Evolutionary conservation across 177 flowering plant species (phyloP).

Genomic region (Tripterygium wilfordii): DNA sequence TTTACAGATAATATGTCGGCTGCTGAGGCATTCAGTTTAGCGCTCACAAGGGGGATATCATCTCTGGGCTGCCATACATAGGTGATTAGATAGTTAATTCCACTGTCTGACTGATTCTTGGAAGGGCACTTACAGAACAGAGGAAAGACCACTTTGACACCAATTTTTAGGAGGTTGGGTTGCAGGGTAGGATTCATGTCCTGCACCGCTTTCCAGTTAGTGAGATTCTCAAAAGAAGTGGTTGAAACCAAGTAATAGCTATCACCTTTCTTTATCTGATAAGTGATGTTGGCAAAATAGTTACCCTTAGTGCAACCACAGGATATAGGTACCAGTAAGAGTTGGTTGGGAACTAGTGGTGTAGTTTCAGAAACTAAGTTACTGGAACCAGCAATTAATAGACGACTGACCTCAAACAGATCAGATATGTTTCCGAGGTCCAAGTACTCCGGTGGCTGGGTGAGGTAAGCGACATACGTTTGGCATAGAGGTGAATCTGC

Average conservation of each 20-base stretch:
- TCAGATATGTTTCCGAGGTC: slow-evolving; percentile 46
- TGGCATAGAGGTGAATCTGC: slow-evolving; percentile 27
- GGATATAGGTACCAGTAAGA: slow-evolving; percentile 47
- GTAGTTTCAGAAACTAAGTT: slow-evolving; percentile 35
- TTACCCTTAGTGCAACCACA: slow-evolving; percentile 50
- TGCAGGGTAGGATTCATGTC: slow-evolving; percentile 41
- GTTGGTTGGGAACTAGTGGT: slow-evolving; percentile 35
- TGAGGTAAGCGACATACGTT: slow-evolving; percentile 44
- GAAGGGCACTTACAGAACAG: slow-evolving; percentile 61
- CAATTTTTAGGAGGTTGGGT: slow-evolving; percentile 30
- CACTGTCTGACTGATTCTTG: slow-evolving; percentile 18
- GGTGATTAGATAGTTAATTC: slow-evolving; percentile 34
- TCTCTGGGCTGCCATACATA: slow-evolving; percentile 65
- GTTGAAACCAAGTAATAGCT: slow-evolving; percentile 45
- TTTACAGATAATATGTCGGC: slow-evolving; percentile 35
- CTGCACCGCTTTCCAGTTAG: slow-evolving; percentile 37
- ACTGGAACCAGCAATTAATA: slow-evolving; percentile 32
- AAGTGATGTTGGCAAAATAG: slow-evolving; percentile 45
- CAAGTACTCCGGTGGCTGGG: slow-evolving; percentile 38
- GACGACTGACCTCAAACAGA: slow-evolving; percentile 44
- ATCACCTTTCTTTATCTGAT: slow-evolving; percentile 44
- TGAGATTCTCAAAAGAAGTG: slow-evolving; percentile 42
- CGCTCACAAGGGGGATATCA: slow-evolving; percentile 15
- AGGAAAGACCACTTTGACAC: slow-evolving; percentile 42
- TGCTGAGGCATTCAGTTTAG: slow-evolving; percentile 13